Evolutionary conservation across 1,284 basidiomycete species (phyloP), one percentile per base, ranked within the genome.

Genomic region (Marasmius sp.): DNA sequence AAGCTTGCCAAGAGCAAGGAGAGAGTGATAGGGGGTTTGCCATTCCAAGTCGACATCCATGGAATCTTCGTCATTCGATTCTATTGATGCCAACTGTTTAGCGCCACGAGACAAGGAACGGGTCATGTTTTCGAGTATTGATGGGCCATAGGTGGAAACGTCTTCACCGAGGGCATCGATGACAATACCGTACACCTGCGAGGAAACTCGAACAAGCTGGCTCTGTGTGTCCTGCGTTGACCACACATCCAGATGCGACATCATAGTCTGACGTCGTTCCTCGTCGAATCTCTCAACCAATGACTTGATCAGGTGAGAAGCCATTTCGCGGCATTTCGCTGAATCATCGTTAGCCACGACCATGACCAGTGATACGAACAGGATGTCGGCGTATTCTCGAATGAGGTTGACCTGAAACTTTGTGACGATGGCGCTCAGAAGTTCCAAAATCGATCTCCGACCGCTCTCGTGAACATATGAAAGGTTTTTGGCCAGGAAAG

Each of bases 261-360:
- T 73, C 51, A 95, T 79, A 33, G 82, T 76, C 61, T 82, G 80
- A 27, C 85, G 81, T 47, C 84, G 85, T 11, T 84, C 81, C 1
- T 84, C 82, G 27, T 91, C 86, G 34, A 97, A 77, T 10, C 90
- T 84, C 5, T 74, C 72, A 65, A 95, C 85, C 11, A 99, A 83
- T 33, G 77, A 81, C 72, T 93, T 91, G 75, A 98, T 85, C 27
- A 98, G 82, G 41, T 86, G 85, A 0, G 91, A 90, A 0, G 94
- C 93, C 86, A 93, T 93, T 70, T 92, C 91, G 22, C 94, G 83
- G 72, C 95, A 98, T 71, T 92, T 90, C 38, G 91, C 79, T 5
- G 95, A 94, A 56, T 93, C 90, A 71, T 99, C 97, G 72, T 99
- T 99, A 38, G 94, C 95, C 33, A 98, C 77, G 36, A 92, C 90